These are phyloP conservation scores for Pyrrhoderma lamaoense DNA, from an alignment of 1,284 basidiomycete genomes.

Conservation along the genomic window DNA sequence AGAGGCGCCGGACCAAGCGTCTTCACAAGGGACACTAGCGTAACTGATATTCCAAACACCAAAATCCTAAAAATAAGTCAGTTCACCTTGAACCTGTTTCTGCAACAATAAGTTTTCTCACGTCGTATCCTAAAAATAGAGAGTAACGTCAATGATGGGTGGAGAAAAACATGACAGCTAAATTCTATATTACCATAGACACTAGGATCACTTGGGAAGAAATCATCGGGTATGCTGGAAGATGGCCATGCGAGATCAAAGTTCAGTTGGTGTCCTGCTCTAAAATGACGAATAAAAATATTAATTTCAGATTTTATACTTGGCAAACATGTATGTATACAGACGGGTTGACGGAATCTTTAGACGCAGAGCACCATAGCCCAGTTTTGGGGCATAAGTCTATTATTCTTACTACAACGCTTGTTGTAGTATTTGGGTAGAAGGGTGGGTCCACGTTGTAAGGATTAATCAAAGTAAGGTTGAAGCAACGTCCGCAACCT, in stretches of 20 bases:
- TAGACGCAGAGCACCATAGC: constrained; percentile 62
- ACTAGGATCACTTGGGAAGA: constrained; percentile 62
- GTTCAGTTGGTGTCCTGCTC: constrained; percentile 60
- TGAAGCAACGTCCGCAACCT: constrained; percentile 70
- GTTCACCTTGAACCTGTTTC: neutral
- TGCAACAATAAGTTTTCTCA: too few species aligned
- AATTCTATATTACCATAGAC: constrained; percentile 42
- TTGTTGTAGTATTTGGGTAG: constrained; percentile 52
- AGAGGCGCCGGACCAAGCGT: constrained; percentile 54
- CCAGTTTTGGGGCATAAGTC: constrained; percentile 61
- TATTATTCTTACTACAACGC: constrained; percentile 64
- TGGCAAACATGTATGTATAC: neutral
- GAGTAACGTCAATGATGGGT: too few species aligned
- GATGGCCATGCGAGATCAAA: constrained; percentile 76
- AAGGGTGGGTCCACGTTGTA: constrained; percentile 62
- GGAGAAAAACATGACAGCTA: neutral
- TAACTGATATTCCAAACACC: constrained; percentile 79
- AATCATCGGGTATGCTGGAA: constrained; percentile 55
- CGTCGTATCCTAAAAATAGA: too few species aligned
- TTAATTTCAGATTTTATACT: neutral
- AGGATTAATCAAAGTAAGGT: constrained; percentile 62
- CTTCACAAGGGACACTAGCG: constrained; percentile 47
- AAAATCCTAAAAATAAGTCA: constrained; percentile 41
- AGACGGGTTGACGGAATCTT: constrained; percentile 50
- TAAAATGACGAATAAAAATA: constrained; percentile 26